Percentiles rank a stretch among this genome's conserved stretches.
Evolutionary conservation across 805 yeast species (phyloP).

Genomic region (Kregervanrija fluxuum): DNA sequence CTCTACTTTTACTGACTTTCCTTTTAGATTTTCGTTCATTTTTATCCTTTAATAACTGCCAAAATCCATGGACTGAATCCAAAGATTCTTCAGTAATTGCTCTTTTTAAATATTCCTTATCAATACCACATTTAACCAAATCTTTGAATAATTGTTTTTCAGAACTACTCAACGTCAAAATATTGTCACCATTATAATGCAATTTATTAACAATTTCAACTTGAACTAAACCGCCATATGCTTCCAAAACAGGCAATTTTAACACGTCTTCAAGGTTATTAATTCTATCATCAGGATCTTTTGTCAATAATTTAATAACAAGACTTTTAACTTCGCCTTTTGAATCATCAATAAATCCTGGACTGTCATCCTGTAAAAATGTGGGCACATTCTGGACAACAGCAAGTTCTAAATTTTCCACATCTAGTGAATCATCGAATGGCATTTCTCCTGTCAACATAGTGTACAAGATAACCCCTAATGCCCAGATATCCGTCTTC

Average conservation of each 20-base stretch:
- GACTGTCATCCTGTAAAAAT: conserved; percentile 29
- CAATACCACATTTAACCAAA: conserved; percentile 54
- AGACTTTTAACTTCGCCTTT: conserved; percentile 46
- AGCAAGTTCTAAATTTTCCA: conserved; percentile 51
- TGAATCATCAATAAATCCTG: conserved; percentile 7
- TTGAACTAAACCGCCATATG: conserved; percentile 34
- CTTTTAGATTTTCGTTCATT: conserved; percentile 31
- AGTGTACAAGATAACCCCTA: conserved; percentile 84
- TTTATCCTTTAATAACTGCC: conserved; percentile 58
- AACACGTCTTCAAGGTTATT: conserved; percentile 42
- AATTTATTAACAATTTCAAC: conserved; percentile 33
- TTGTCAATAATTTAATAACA: conserved; percentile 48
- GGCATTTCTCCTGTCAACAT: conserved; percentile 85
- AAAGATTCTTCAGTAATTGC: conserved; percentile 53
- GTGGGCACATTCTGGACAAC: conserved; percentile 62
- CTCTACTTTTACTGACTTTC: conserved; percentile 19
- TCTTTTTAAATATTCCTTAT: conserved; percentile 49
- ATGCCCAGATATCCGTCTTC: conserved; percentile 83
- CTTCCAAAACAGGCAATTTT: conserved; percentile 41
- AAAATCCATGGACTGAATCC: conserved; percentile 68
- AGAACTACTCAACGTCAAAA: conserved; percentile 33
- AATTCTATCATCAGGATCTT: conserved; percentile 63
- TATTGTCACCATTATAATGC: conserved; percentile 23
- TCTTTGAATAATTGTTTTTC: conserved; percentile 58
- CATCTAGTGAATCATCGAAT: conserved; percentile 65